Conservation (phyloP, 495 filamentous ascomycete genomes). For the Penicillium parvum region DNA sequence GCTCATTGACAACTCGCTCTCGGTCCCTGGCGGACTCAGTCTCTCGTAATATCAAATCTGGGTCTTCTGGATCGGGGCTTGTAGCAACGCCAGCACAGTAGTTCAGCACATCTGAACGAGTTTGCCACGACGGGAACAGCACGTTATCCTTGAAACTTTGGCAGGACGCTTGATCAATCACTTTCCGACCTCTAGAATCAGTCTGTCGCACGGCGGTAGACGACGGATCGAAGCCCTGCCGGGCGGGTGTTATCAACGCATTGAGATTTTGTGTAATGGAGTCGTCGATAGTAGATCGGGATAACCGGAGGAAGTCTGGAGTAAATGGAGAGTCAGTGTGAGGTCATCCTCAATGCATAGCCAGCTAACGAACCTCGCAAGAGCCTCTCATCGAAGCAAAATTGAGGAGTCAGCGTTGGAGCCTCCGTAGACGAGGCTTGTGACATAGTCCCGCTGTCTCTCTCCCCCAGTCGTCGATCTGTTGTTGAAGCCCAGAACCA, state of each 20-base stretch:
- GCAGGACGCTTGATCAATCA: slow-evolving; percentile 61
- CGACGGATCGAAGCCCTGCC: slow-evolving; percentile 69
- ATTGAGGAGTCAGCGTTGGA: slow-evolving; percentile 74
- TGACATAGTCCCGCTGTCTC: slow-evolving; percentile 50
- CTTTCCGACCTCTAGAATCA: slow-evolving; percentile 32
- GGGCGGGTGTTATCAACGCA: slow-evolving; percentile 74
- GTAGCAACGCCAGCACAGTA: slow-evolving; percentile 91
- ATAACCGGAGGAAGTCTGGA: slow-evolving; percentile 88
- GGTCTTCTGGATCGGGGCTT: slow-evolving; percentile 82
- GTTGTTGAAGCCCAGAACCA: slow-evolving; percentile 39
- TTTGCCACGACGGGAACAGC: slow-evolving; percentile 85
- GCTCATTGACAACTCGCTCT: slow-evolving; percentile 78
- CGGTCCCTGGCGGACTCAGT: slow-evolving; percentile 65
- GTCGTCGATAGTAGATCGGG: slow-evolving; percentile 82
- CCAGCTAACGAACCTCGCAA: slow-evolving; percentile 63
- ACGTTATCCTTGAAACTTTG: slow-evolving; percentile 69
- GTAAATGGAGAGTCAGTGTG: slow-evolving; percentile 8
- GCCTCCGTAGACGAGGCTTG: slow-evolving; percentile 47
- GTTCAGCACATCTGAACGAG: slow-evolving; percentile 75
- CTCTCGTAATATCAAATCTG: slow-evolving; percentile 65
- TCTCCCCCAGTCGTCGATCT: slow-evolving; percentile 17
- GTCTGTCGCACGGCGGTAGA: slow-evolving; percentile 62
- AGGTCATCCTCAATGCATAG: neutral
- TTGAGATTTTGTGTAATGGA: slow-evolving; percentile 92
- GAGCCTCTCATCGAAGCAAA: slow-evolving; percentile 85